phyloP scores from a whole-genome alignment of 768 basidiomycete species.

The Clitopilus hobsonii region DNA sequence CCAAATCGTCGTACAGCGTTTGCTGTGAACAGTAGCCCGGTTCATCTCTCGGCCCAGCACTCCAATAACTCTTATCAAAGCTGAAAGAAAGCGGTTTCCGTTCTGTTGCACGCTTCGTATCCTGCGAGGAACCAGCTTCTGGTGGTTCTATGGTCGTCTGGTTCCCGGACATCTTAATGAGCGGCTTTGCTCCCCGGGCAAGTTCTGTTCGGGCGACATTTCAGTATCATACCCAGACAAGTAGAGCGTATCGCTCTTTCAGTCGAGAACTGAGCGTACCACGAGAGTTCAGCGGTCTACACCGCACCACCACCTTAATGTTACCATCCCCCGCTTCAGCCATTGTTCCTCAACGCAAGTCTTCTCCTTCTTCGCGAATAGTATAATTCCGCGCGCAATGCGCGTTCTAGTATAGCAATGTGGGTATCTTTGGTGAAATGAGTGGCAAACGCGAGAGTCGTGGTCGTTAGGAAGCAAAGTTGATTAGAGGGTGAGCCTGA shows the following conservation, averaged over 20 bases:
- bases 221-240: not conserved
- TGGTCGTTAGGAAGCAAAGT: not conserved
- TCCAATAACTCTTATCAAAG: constrained; percentile 99
- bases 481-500: constrained; percentile 1
- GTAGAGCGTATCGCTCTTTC: not conserved
- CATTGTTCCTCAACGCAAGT: constrained; percentile 26
- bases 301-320: constrained; percentile 93
- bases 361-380: not conserved
- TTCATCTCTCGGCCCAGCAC: constrained; percentile 85
- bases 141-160: constrained; percentile 92
- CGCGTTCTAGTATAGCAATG: not conserved
- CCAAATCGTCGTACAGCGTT: constrained; percentile 91
- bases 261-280: constrained; percentile 44
- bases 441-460: not conserved
- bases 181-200: constrained; percentile 86
- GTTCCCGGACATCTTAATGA: constrained; percentile 94
- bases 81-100: constrained; percentile 87
- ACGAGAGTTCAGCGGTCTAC: constrained; percentile 92
- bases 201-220: constrained; percentile 53
- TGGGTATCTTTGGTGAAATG: not conserved
- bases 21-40: constrained; percentile 91
- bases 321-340: constrained; percentile 80
- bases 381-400: not conserved
- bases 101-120: constrained; percentile 80
- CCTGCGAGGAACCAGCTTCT: constrained; percentile 62